Evolutionary conservation across 148 eudicot genomes (phyloP).

Genomic region (Beta vulgaris): DNA sequence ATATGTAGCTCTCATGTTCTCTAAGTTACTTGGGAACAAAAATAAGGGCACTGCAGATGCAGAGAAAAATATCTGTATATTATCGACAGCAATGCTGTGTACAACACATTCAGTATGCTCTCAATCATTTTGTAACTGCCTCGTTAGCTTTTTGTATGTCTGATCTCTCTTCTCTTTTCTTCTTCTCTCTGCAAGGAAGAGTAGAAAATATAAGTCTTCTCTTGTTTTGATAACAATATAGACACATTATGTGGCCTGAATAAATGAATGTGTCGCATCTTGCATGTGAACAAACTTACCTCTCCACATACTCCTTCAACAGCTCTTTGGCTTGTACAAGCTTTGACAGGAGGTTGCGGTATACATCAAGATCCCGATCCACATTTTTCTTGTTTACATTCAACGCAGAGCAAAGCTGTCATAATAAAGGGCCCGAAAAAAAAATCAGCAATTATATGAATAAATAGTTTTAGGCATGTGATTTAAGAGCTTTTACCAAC

Average conservation of each 20-base stretch:
- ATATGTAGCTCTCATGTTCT: constrained; percentile 6
- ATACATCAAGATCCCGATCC: constrained; percentile 94
- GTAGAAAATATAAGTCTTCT: background rate
- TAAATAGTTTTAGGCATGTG: background rate
- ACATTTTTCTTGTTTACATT: constrained; percentile 89
- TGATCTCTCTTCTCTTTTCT: constrained; percentile 65
- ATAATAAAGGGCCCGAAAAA: background rate
- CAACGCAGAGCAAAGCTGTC: constrained; percentile 86
- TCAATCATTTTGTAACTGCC: constrained; percentile 45
- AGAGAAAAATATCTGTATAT: constrained; percentile 3
- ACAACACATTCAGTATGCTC: constrained; percentile 5
- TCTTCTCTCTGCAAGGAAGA: constrained; percentile 61
- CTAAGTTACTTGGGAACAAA: constrained; percentile 14
- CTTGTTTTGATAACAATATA: too few relatives aligned
- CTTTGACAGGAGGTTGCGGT: constrained; percentile 85
- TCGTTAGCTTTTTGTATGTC: constrained; percentile 60
- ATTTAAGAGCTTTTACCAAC: background rate
- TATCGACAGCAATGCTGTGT: constrained; percentile 17
- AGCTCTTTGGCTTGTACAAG: constrained; percentile 96
- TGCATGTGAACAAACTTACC: constrained; percentile 38
- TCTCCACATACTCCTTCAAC: constrained; percentile 78
- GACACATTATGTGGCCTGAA: too few relatives aligned
- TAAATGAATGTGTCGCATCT: background rate
- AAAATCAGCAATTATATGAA: background rate
- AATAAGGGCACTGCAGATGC: constrained; percentile 3